Evolutionary conservation across 2,329 filamentous ascomycete genomes (phyloP), one percentile per base, ranked within the genome.

Genomic region (Exophiala calicioides): DNA sequence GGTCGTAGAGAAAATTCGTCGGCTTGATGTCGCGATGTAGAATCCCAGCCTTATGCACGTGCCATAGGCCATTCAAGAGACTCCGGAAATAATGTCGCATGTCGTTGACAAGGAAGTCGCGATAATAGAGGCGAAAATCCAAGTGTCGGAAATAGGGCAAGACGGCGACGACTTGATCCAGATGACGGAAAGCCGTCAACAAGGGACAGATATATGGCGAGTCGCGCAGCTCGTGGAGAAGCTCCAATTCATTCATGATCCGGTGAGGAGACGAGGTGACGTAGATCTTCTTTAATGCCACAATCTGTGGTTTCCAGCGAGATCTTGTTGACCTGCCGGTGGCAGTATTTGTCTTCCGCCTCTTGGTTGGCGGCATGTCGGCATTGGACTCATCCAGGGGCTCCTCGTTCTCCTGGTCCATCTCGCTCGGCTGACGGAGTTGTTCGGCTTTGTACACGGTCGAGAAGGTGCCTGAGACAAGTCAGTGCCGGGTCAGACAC

Each of bases 401-500:
- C 47, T 80, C 77, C 62, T 97, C 90, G 90, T 91, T 97, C 55
- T 84, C 80, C 64, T 96, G 96, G 54, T 86, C 75, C 68, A 88
- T 94, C 49, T 79, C 75, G 55, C 93, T 81, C 65, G 96, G 95
- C 45, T 85, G 47, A 39, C 32, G 77, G 19, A 97, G 72, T 65
- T 98, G 93, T 68, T 97, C 90, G 15, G 94, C 93, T 68, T 98
- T 98, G 77, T 98, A 98, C 9, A 98, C 93, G 2, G 93, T 97
- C 1, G 93, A 97, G 65, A 98, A 98, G 1, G 93, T 98, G 47
- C 93, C 90, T 95, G 56, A 6, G n/a, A 15, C 39, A 9, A 35
- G 37, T 52, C 18, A 60, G 52, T 13, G 33, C 24, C 33, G 31
- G 45, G 24, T 34, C n/a, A n/a, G n/a, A 15, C 16, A 15, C 50